Base-by-base conservation (phyloP, 1,139 yeast species). In the Pichia sp. region DNA sequence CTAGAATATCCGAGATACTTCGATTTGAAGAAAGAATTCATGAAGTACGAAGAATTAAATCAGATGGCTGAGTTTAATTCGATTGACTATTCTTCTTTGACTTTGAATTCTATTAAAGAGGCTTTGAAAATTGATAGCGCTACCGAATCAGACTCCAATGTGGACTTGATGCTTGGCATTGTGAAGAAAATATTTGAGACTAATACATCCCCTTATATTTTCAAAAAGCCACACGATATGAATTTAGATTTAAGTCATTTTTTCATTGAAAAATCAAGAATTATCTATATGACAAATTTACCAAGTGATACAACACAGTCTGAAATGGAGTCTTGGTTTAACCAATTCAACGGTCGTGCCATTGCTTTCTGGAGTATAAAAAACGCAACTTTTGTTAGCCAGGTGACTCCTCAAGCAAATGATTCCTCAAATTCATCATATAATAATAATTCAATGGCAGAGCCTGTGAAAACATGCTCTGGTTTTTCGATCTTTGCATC, bases 251-350 rank as follows among this genome's bases (percentile, higher is more conserved):
- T 84, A 51, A 74, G 79, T 49, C 81, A 82, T 2, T 92, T 92
- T 65, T 68, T 83, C 49, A 73, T 77, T 12, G 97, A 91, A 69
- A 75, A 85, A 55, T 87, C 96, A 2, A 85, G 85, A 64, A 87
- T 90, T n/a, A 71, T 91, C 53, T 88, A 83, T 67, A 74, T 92
- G 70, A 78, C 87, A 12, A 90, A 89, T 67, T 73, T 92, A 60
- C 92, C 97, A 1, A 75, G 75, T 44, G 97, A 91, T 64, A 88
- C 95, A 5, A 91, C 97, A 1, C 97, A 91, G 69, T 80, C 91
- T 44, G 97, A 92, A 69, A 74, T 92, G 51, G 97, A 92, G 72
- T 79, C 86, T 44, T 92, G 97, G 97, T 90, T 90, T 66, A 83
- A 91, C 4, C 95, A 87, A 66, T 85, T 80, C 66, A 96, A 96